These are phyloP conservation scores for Strobilomyces dryophilus DNA, from an alignment of 768 basidiomycete genomes.

Conservation along the genomic window DNA sequence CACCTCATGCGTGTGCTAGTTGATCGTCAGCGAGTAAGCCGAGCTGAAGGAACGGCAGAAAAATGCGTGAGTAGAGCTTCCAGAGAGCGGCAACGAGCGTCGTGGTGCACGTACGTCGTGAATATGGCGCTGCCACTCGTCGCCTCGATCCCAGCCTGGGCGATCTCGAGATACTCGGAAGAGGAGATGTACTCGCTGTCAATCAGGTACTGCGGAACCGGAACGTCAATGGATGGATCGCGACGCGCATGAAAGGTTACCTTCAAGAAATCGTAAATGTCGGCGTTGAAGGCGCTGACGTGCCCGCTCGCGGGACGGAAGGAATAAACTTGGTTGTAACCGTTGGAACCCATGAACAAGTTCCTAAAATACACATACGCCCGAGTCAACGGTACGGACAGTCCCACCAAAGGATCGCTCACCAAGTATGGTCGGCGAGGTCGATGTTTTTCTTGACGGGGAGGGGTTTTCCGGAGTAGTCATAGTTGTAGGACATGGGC, in stretches of 20 bases:
- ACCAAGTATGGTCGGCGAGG: conserved; percentile 52
- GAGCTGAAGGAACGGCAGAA: conserved; percentile 28
- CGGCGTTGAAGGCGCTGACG: conserved; percentile 49
- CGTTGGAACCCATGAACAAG: conserved; percentile 51
- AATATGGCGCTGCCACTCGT: conserved; percentile 54
- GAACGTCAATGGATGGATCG: neutral
- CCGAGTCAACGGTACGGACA: neutral
- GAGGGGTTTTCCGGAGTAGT: conserved; percentile 40
- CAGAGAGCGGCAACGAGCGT: neutral
- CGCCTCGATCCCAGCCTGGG: conserved; percentile 62
- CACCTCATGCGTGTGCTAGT: conserved; percentile 23
- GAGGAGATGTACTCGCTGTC: conserved; percentile 40
- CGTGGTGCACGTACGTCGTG: conserved; percentile 40
- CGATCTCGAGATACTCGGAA: conserved; percentile 54
- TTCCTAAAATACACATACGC: conserved; percentile 36
- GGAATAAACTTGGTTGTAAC: conserved; percentile 47
- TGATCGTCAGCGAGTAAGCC: conserved; percentile 43
- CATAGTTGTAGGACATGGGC: conserved; percentile 52
- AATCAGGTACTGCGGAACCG: conserved; percentile 47
- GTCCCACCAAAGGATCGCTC: neutral
- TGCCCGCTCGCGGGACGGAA: conserved; percentile 38
- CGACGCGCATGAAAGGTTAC: conserved; percentile 23
- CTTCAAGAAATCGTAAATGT: conserved; percentile 49
- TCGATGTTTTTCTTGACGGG: conserved; percentile 40
- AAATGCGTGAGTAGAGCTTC: neutral